A percentile compares a stretch with the other conserved stretches of the same genome.
These are phyloP conservation scores for Forsythia suspensa DNA, from an alignment of 257 asterid genomes.

Conservation along the genomic window DNA sequence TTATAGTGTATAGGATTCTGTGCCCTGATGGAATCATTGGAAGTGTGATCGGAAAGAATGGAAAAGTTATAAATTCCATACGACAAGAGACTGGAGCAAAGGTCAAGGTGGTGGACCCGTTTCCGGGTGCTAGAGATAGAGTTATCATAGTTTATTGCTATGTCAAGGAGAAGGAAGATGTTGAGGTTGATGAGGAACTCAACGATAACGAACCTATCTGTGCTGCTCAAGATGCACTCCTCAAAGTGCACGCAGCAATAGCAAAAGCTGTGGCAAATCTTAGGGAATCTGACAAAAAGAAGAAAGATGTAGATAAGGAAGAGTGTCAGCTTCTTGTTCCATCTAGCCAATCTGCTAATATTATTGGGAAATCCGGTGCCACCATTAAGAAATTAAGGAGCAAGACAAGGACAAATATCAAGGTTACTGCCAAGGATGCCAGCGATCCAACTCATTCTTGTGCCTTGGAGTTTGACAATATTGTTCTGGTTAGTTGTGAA, in stretches of 20 bases:
- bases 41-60: conserved; percentile 93
- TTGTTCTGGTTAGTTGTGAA: conserved; percentile 70
- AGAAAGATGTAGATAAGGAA: conserved; percentile 58
- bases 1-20: conserved; percentile 73
- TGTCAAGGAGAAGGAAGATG: conserved; percentile 68
- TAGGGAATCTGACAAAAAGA: conserved; percentile 64
- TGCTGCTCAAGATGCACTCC: conserved; percentile 90
- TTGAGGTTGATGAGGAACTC: conserved; percentile 73
- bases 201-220: conserved; percentile 60
- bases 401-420: conserved; percentile 66
- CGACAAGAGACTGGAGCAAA: conserved; percentile 78
- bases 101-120: conserved; percentile 95
- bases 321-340: conserved; percentile 93
- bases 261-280: conserved; percentile 58
- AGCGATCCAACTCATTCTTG: conserved; percentile 86
- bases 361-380: conserved; percentile 90
- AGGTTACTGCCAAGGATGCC: conserved; percentile 65
- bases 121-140: conserved; percentile 82
- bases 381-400: conserved; percentile 78
- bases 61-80: conserved; percentile 87
- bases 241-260: conserved; percentile 76
- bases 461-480: conserved; percentile 87
- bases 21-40: conserved; percentile 82
- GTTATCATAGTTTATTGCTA: conserved; percentile 75
- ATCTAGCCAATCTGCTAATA: conserved; percentile 83